Evolutionary conservation across 2,329 filamentous ascomycete species (phyloP), one percentile per base, ranked within the genome.

Genomic region (Claviceps arundinis): DNA sequence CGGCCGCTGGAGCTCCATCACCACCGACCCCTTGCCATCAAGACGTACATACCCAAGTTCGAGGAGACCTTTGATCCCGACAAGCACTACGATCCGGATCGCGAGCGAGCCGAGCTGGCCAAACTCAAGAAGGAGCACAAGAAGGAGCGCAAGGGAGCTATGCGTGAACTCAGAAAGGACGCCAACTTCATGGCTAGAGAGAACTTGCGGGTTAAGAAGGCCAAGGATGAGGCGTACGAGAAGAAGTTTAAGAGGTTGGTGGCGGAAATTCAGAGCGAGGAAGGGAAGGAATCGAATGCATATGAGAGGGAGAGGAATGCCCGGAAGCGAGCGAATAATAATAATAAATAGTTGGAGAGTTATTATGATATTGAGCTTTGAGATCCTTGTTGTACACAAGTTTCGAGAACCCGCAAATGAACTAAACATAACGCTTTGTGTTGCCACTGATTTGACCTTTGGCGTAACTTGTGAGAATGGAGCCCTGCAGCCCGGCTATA

Each of bases 21-120:
- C 69, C 93, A 98, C 74, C 78, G 79, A 0, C 89, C 90, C 0
- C 77, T 95, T 2, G 84, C 93, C 22, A 95, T 97, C 73, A 90
- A 91, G 68, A 83, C 82, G 7, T 84, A 80, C 54, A 82, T 96
- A 47, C 93, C 93, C 68, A 95, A 95, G 68, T 98, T 97, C 71
- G 93, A 97, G 71, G 91, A 96, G 65, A 78, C 80, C 53, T 98
- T 89, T 78, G 93, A 95, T 67, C 93, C 93, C 3, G 82, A 87
- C 72, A 91, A 89, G 72, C 93, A 97, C 77, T 97, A 98, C 78
- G 94, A 98, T 65, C 89, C 89, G 1, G 87, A 98, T 69, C 84
- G 84, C 59, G 89, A 95, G 69, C 87, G 93, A 37, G 84, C 87
- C 22, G 89, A 96, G 64, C 70, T 86, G 56, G 83, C 83, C 64